Conservation (phyloP, 2,329 filamentous ascomycete species). For the Alternaria tenuissima region DNA sequence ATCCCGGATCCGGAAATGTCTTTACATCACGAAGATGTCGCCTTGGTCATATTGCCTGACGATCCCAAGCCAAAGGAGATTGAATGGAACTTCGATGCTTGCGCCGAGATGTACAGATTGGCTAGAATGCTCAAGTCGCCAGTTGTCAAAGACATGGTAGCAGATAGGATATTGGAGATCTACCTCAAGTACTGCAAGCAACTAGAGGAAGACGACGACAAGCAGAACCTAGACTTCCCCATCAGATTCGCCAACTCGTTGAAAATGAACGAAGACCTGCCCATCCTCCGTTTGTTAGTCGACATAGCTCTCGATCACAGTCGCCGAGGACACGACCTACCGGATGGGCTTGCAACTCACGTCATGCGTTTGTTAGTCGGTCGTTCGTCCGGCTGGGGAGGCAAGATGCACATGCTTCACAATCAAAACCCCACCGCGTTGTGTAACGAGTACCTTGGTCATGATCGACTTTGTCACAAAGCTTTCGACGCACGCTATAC, state of each 20-base stretch:
- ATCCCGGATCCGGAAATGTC: neutral
- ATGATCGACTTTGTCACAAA: neutral
- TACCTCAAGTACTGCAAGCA: neutral
- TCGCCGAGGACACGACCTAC: neutral
- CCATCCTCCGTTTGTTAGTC: neutral
- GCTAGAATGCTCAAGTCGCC: neutral
- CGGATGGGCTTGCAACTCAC: neutral
- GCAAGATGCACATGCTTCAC: neutral
- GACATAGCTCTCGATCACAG: neutral
- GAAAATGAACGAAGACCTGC: neutral
- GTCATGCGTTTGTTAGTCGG: neutral
- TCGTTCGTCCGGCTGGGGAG: neutral
- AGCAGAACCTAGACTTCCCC: neutral
- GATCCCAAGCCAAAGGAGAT: neutral
- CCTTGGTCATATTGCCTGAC: neutral
- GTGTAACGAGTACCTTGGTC: neutral
- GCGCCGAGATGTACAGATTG: neutral
- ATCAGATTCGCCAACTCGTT: neutral
- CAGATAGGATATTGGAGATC: neutral
- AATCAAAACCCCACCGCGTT: neutral
- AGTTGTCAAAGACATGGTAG: neutral
- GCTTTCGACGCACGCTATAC: neutral
- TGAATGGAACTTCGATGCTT: neutral
- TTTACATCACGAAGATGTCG: neutral
- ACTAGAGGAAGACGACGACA: neutral